A percentile compares a stretch with the other conserved stretches of the same genome.
Conservation (phyloP, 176 grass and related monocot species). For the Eragrostis curvula region DNA sequence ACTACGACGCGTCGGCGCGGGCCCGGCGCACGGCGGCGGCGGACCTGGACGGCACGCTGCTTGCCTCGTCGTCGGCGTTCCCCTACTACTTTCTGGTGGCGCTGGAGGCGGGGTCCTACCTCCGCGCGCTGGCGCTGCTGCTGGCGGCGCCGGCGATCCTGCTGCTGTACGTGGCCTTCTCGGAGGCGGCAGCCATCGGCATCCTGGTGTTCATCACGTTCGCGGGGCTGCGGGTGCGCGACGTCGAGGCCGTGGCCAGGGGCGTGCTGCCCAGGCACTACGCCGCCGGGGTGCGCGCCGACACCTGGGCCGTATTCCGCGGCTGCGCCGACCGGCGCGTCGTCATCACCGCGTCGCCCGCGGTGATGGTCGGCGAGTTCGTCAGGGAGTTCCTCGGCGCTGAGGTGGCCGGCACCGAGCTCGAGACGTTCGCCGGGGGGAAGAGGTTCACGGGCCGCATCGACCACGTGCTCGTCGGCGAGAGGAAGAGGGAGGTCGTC, state of each 20-base stretch:
- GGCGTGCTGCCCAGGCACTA: constrained; percentile 85
- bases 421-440: constrained; percentile 45
- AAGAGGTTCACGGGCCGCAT: constrained; percentile 57
- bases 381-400: constrained; percentile 66
- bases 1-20: constrained; percentile 5
- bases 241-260: constrained; percentile 68
- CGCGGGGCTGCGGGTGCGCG: constrained; percentile 52
- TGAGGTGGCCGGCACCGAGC: constrained; percentile 72
- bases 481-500: constrained; percentile 62
- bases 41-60: constrained; percentile 86
- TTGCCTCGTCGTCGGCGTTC: constrained; percentile 76
- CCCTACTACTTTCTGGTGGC: constrained; percentile 94
- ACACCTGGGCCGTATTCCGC: constrained; percentile 71
- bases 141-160: constrained; percentile 63
- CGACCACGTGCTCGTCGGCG: constrained; percentile 60
- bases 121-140: constrained; percentile 63
- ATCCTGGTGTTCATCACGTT: constrained; percentile 76
- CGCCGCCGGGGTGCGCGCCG: constrained; percentile 75
- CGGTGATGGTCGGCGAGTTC: constrained; percentile 69
- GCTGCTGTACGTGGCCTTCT: constrained; percentile 60
- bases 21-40: constrained; percentile 48
- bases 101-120: constrained; percentile 68
- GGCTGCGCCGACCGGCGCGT: constrained; percentile 52
- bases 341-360: constrained; percentile 79
- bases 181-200: constrained; percentile 77